Evolutionary conservation across 176 grass and related monocot genomes (phyloP).

Genomic region (Oryza longistaminata): DNA sequence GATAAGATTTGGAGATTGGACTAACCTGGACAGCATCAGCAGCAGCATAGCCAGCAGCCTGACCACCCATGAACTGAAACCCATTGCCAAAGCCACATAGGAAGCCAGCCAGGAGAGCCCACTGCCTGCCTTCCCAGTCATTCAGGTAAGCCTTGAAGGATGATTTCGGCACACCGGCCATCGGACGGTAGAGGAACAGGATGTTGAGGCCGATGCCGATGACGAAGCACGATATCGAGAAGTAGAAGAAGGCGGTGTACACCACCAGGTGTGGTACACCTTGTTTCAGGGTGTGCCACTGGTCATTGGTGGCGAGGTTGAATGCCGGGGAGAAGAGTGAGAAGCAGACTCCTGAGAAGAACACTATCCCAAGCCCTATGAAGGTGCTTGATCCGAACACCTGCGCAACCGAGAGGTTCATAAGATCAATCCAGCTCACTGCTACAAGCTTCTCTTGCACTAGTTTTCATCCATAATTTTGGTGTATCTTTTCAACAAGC

Average conservation of each 20-base stretch:
- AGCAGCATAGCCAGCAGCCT: constrained; percentile 71
- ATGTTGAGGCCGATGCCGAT: constrained; percentile 78
- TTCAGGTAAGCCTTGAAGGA: constrained; percentile 78
- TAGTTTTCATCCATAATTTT: constrained; percentile 9
- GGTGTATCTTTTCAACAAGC: not conserved
- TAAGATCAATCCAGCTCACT: not conserved
- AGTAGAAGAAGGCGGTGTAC: constrained; percentile 99
- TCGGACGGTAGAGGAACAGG: constrained; percentile 80
- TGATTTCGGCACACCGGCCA: constrained; percentile 73
- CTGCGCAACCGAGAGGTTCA: not conserved
- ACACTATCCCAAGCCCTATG: constrained; percentile 84
- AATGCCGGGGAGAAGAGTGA: constrained; percentile 94
- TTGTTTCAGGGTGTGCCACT: constrained; percentile 76
- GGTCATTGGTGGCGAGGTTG: constrained; percentile 94
- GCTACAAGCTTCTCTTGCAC: not conserved
- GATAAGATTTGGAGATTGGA: not conserved
- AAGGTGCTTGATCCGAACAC: constrained; percentile 67
- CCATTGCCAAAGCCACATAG: constrained; percentile 72
- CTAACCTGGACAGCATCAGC: constrained; percentile 95
- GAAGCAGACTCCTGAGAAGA: constrained; percentile 86
- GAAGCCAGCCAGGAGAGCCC: constrained; percentile 82
- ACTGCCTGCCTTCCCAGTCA: constrained; percentile 90
- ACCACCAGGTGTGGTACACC: constrained; percentile 81
- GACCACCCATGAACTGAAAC: constrained; percentile 54
- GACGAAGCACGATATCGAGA: constrained; percentile 85